Base-by-base conservation (phyloP, 495 filamentous ascomycete genomes). In the Penicillium cosmopolitanum region DNA sequence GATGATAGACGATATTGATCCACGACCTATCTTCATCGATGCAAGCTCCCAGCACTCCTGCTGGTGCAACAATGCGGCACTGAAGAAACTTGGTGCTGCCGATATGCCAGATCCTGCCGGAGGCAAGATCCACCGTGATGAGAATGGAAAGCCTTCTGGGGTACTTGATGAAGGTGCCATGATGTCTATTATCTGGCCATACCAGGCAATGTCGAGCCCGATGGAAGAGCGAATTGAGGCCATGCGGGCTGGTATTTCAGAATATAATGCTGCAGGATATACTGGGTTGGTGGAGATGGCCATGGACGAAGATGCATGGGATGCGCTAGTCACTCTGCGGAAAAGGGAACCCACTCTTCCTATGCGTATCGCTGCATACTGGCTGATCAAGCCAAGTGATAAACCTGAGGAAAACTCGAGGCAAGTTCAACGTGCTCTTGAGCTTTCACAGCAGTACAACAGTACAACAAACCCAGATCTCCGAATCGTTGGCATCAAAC, bases 221-320 rank as follows among this genome's bases (percentile, higher is more conserved):
- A 70, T 80, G 62, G 77, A 79, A 10, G 82, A 85, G 62, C 80
- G 83, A 33, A 63, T 77, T 9, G 68, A 61, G 5, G 77, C 82
- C 0, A 69, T 86, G 31, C 62, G 65, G n/a, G 57, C 56, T 21
- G 57, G 56, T 3, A 34, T 64, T 11, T 4, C 11, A 19, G 61
- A 53, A 11, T 57, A 64, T 44, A 40, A 19, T 33, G 19, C 16
- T 3, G 56, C 61, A 19, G 61, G 61, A 34, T 64, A 64, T 48
- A 87, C 84, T 3, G 84, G 84, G 2, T 54, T 84, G 51, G 74
- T 87, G 0, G 83, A 87, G 51, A 85, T 87, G 82, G 84, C 83
- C 8, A 85, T 86, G 83, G 81, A 84, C 47, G 77, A 85, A 42
- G 78, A 75, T 21, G 73, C 70, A 15, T 85, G 83, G 83, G 77